Evolutionary conservation across 2,329 filamentous ascomycete species (phyloP).

Genomic region (Pseudogymnoascus sp.): DNA sequence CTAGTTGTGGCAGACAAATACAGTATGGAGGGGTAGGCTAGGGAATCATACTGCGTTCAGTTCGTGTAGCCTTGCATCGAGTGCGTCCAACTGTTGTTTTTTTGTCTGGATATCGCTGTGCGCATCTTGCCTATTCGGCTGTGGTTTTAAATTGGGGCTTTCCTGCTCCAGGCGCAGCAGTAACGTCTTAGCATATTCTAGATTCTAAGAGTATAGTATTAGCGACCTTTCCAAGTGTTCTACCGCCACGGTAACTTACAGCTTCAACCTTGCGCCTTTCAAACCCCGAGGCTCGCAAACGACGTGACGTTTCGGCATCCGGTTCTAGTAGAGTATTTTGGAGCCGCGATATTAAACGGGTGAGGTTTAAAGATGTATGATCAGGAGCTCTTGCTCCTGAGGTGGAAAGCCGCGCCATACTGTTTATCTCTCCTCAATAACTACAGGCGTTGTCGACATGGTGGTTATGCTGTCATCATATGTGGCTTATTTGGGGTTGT

Average conservation of each 20-base stretch:
- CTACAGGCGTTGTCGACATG: conserved; percentile 1
- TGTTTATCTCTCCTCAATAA: conserved; percentile 2
- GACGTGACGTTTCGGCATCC: conserved; percentile 49
- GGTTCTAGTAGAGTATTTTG: conserved; percentile 57
- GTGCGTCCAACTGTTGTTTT: conserved; percentile 56
- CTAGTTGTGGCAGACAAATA: conserved; percentile 24
- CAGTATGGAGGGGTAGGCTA: neutral
- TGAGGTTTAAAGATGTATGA: conserved; percentile 40
- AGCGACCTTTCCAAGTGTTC: neutral
- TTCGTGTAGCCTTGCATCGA: conserved; percentile 61
- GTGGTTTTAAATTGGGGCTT: conserved; percentile 49
- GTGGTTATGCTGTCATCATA: conserved; percentile 7
- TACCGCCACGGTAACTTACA: conserved; percentile 33
- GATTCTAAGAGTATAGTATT: conserved; percentile 44
- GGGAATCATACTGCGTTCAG: conserved; percentile 47
- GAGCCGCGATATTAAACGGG: conserved; percentile 56
- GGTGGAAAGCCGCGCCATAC: conserved; percentile 7
- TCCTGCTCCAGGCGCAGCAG: conserved; percentile 66
- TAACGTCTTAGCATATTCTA: conserved; percentile 62
- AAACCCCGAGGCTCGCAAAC: conserved; percentile 54
- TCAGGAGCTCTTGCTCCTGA: conserved; percentile 13
- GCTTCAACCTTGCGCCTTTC: conserved; percentile 54
- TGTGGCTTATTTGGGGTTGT: conserved; percentile 2
- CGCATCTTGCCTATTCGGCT: conserved; percentile 49
- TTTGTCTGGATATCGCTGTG: conserved; percentile 59